Percentiles rank a stretch among this genome's conserved stretches.
Evolutionary conservation across 441 rosid species (phyloP).

Genomic region (Hypseocharis bilobata): DNA sequence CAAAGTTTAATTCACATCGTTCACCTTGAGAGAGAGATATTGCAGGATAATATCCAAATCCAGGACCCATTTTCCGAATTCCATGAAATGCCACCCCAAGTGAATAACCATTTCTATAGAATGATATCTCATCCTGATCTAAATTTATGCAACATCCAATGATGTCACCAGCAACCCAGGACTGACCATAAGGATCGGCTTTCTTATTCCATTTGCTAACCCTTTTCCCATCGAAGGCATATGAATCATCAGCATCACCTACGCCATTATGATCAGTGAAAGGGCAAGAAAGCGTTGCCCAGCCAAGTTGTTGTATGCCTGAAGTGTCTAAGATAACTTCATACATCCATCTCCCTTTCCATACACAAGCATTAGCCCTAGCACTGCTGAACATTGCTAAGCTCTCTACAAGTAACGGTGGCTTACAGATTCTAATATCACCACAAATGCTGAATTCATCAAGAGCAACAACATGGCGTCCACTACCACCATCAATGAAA

Average conservation of each 20-base stretch:
- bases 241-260: constrained; percentile 95
- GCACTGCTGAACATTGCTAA: constrained; percentile 77
- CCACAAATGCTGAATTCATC: constrained; percentile 71
- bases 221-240: constrained; percentile 93
- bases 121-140: constrained; percentile 58
- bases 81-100: constrained; percentile 85
- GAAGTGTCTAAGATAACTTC: constrained; percentile 85
- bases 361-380: constrained; percentile 76
- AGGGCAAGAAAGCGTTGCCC: constrained; percentile 84
- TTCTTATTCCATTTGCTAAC: constrained; percentile 86
- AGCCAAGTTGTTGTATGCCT: constrained; percentile 85
- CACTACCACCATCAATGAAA: constrained; percentile 39
- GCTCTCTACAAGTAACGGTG: constrained; percentile 78
- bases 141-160: constrained; percentile 90
- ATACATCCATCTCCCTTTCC: constrained; percentile 99
- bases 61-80: constrained; percentile 70
- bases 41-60: constrained; percentile 85
- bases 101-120: constrained; percentile 70
- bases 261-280: constrained; percentile 90
- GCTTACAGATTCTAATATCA: constrained; percentile 53
- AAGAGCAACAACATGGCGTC: constrained; percentile 45
- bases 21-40: constrained; percentile 90
- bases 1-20: constrained; percentile 77
- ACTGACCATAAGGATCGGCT: constrained; percentile 68
- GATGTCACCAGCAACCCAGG: constrained; percentile 88